These are phyloP conservation scores for Kodamaea leandrae DNA, from an alignment of 805 yeast species.

Conservation along the genomic window DNA sequence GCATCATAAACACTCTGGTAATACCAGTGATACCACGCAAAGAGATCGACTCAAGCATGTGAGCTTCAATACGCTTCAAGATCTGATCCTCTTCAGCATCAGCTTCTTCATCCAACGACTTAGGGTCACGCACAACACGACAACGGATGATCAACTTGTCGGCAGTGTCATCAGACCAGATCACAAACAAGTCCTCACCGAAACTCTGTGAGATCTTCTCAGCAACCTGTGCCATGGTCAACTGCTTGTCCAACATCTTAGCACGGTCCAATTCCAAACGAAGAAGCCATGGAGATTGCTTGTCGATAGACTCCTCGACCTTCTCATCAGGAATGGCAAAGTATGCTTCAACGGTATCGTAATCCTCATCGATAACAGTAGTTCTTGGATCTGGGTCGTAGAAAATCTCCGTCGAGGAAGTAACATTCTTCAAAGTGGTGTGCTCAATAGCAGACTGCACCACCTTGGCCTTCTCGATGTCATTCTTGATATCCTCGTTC, in stretches of 20 bases:
- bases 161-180: conserved; percentile 99
- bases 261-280: conserved; percentile 98
- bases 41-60: conserved; percentile 93
- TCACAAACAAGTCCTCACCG: conserved; percentile 92
- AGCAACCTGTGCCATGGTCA: conserved; percentile 97
- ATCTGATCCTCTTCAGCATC: conserved; percentile 97
- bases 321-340: conserved; percentile 97
- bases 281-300: conserved; percentile 96
- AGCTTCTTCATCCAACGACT: conserved; percentile 85
- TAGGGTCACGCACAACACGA: conserved; percentile 96
- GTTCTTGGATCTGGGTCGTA: conserved; percentile 98
- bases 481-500: conserved; percentile 73
- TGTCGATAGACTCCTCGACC: conserved; percentile 88
- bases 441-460: conserved; percentile 97
- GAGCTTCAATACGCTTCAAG: conserved; percentile 90
- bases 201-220: conserved; percentile 90
- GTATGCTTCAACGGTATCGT: conserved; percentile 95
- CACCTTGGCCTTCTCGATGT: conserved; percentile 90
- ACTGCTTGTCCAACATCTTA: conserved; percentile 95
- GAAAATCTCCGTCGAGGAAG: conserved; percentile 95
- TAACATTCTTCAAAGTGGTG: conserved; percentile 89
- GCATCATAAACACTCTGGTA: conserved; percentile 86
- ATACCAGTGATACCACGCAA: conserved; percentile 95
- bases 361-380: conserved; percentile 95
- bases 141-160: conserved; percentile 96